Evolutionary conservation across 2,329 filamentous ascomycete species (phyloP).

Genomic region (Colletotrichum godetiae): DNA sequence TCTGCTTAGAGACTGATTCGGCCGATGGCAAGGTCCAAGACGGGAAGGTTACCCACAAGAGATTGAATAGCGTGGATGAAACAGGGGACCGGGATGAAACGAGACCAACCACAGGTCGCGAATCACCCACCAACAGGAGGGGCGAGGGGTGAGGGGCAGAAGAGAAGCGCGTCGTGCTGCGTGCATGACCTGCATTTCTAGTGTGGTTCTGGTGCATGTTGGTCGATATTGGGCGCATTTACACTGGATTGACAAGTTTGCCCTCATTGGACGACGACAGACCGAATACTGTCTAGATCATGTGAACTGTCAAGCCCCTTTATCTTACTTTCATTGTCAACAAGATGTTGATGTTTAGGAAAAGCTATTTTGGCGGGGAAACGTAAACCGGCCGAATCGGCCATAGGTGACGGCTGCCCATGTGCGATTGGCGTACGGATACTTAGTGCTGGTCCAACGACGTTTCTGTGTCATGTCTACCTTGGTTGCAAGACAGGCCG

Average conservation of each 20-base stretch:
- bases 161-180: conserved; percentile 2
- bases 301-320: neutral
- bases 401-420: neutral
- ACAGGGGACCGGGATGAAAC: conserved; percentile 19
- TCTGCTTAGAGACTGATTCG: neutral
- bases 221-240: conserved; percentile 18
- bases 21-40: neutral
- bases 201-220: conserved; percentile 21
- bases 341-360: conserved; percentile 1
- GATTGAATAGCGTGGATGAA: conserved; percentile 14
- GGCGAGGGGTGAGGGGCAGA: conserved; percentile 2
- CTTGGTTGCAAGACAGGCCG: neutral
- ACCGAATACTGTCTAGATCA: neutral
- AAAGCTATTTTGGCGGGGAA: neutral
- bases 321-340: conserved; percentile 2
- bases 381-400: neutral
- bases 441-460: neutral
- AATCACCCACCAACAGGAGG: neutral
- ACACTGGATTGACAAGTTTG: neutral
- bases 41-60: conserved; percentile 22
- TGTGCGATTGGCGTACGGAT: neutral
- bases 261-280: neutral
- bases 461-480: neutral
- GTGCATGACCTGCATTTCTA: conserved; percentile 30
- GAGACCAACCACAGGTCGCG: conserved; percentile 17